Evolutionary conservation across 2,329 filamentous ascomycete genomes (phyloP).

Genomic region (Dothideomycetes sp.): DNA sequence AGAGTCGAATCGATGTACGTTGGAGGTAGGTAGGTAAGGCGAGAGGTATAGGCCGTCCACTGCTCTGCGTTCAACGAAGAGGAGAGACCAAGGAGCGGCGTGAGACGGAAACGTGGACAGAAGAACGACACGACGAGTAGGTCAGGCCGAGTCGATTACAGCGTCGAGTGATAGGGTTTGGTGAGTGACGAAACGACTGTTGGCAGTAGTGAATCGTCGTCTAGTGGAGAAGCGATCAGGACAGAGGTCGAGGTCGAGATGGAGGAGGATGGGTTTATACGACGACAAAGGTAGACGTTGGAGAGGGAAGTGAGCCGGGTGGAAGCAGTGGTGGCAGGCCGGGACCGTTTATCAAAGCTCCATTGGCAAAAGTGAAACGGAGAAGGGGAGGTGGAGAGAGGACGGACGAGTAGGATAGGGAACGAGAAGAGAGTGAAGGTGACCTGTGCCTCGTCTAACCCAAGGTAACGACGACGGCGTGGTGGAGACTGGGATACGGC

Average conservation of each 20-base stretch:
- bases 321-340: slow-evolving; percentile 5
- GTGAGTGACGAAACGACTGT: slow-evolving; percentile 9
- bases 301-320: slow-evolving; percentile 9
- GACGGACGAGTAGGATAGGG: slow-evolving; percentile 1
- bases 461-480: too few relatives aligned
- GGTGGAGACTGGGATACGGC: too few relatives aligned
- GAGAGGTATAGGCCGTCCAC: slow-evolving; percentile 8
- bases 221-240: slow-evolving; percentile 1
- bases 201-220: slow-evolving; percentile 12
- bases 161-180: background rate
- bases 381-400: slow-evolving; percentile 2
- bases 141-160: background rate
- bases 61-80: slow-evolving; percentile 35
- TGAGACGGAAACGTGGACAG: slow-evolving; percentile 2
- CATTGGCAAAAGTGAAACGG: slow-evolving; percentile 11
- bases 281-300: background rate
- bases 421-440: slow-evolving; percentile 4
- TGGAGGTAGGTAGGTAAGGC: slow-evolving; percentile 1
- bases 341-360: slow-evolving; percentile 14
- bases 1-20: slow-evolving; percentile 4
- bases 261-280: too few relatives aligned
- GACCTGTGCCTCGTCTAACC: too few relatives aligned
- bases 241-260: slow-evolving; percentile 7
- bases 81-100: slow-evolving; percentile 25
- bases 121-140: background rate